phyloP scores from a whole-genome alignment of 2,329 filamentous ascomycete genomes.

The Colletotrichum theobromicola region DNA sequence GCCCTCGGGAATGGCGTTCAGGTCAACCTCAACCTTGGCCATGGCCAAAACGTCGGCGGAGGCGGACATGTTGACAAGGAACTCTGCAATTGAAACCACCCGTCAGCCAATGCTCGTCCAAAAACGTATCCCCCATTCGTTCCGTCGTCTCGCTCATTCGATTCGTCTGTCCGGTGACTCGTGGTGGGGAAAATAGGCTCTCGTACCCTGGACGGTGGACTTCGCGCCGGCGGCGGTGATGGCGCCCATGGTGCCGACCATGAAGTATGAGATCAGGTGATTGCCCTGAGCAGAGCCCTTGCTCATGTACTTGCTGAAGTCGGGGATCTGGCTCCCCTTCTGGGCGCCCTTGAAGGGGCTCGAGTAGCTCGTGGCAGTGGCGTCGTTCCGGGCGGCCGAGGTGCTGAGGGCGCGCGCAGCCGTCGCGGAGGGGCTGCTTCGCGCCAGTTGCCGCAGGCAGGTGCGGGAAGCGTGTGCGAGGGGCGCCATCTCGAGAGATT shows the following conservation, averaged over 20 bases:
- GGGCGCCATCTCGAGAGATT: constrained; percentile 63
- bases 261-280: constrained; percentile 95
- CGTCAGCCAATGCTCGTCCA: constrained; percentile 18
- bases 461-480: constrained; percentile 72
- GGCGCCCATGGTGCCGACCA: constrained; percentile 95
- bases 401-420: constrained; percentile 62
- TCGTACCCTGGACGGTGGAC: constrained; percentile 95
- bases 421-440: constrained; percentile 40
- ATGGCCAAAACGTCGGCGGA: constrained; percentile 98
- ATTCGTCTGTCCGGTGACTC: background rate
- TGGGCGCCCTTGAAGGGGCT: constrained; percentile 69
- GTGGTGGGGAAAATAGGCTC: background rate
- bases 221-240: constrained; percentile 93
- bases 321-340: constrained; percentile 76
- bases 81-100: constrained; percentile 68
- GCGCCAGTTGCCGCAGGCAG: constrained; percentile 65
- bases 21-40: constrained; percentile 98
- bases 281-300: constrained; percentile 72
- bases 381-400: constrained; percentile 52
- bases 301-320: constrained; percentile 87
- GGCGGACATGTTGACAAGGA: constrained; percentile 99
- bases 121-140: no score
- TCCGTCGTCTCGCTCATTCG: background rate
- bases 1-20: constrained; percentile 92
- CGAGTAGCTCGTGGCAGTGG: constrained; percentile 54